phyloP scores from a whole-genome alignment of 2,329 filamentous ascomycete species.

The Alternaria metachromatica region DNA sequence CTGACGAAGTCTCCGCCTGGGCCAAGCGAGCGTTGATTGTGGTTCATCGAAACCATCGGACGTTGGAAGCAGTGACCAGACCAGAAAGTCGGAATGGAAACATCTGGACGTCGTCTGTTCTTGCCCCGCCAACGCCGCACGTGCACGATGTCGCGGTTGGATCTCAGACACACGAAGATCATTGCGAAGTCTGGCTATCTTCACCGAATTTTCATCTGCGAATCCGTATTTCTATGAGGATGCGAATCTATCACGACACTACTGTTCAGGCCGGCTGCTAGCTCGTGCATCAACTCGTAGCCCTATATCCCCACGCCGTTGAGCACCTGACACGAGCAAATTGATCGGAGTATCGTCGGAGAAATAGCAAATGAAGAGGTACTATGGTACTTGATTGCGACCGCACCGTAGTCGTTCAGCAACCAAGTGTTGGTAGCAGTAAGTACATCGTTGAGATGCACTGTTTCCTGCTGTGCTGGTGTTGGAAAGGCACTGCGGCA shows the following conservation, averaged over 20 bases:
- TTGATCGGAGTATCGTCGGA: slow-evolving; percentile 15
- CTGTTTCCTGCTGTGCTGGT: neutral
- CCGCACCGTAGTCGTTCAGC: slow-evolving; percentile 12
- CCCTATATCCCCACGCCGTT: slow-evolving; percentile 9
- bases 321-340: slow-evolving; percentile 18
- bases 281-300: slow-evolving; percentile 1
- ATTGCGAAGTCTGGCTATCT: neutral
- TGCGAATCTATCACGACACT: neutral
- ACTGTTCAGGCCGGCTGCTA: neutral
- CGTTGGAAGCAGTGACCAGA: neutral
- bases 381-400: slow-evolving; percentile 20
- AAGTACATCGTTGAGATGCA: slow-evolving; percentile 3
- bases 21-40: slow-evolving; percentile 32
- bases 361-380: slow-evolving; percentile 14
- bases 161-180: neutral
- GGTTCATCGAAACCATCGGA: slow-evolving; percentile 3
- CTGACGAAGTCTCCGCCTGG: slow-evolving; percentile 17
- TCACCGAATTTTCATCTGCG: neutral
- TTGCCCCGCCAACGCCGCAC: neutral
- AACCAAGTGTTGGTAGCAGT: neutral
- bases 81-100: slow-evolving; percentile 8
- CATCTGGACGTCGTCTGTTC: slow-evolving; percentile 4
- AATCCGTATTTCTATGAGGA: neutral
- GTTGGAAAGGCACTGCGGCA: neutral
- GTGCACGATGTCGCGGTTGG: neutral